Percentiles rank a stretch among this genome's conserved stretches.
Evolutionary conservation across 2,329 filamentous ascomycete genomes (phyloP).

Genomic region (Pseudocercospora ulei): DNA sequence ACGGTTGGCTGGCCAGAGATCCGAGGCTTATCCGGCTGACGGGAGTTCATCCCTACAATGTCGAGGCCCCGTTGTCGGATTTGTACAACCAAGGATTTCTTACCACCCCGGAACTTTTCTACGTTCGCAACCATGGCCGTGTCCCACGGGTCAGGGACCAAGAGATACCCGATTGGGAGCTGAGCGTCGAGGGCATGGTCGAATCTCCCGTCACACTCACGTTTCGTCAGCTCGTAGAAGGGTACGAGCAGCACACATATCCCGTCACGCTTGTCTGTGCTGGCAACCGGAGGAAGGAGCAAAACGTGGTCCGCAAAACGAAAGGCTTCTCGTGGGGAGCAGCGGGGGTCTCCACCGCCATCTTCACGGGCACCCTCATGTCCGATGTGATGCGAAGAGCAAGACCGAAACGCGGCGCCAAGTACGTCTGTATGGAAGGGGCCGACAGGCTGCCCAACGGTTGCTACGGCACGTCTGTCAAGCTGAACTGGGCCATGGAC

Average conservation of each 20-base stretch:
- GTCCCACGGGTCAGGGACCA: slow-evolving; percentile 67
- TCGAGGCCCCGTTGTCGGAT: slow-evolving; percentile 69
- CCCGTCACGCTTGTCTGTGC: slow-evolving; percentile 86
- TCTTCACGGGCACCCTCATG: slow-evolving; percentile 77
- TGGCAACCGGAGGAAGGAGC: slow-evolving; percentile 84
- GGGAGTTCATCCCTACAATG: slow-evolving; percentile 83
- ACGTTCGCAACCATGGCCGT: slow-evolving; percentile 79
- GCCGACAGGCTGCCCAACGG: slow-evolving; percentile 80
- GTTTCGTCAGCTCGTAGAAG: slow-evolving; percentile 59
- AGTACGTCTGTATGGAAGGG: slow-evolving; percentile 83
- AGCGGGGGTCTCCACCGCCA: slow-evolving; percentile 72
- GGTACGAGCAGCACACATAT: slow-evolving; percentile 73
- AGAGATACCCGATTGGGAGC: slow-evolving; percentile 68
- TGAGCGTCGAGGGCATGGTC: slow-evolving; percentile 77
- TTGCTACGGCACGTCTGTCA: slow-evolving; percentile 77
- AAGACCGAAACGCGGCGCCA: slow-evolving; percentile 57
- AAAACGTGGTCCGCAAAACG: slow-evolving; percentile 79
- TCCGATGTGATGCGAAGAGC: slow-evolving; percentile 60
- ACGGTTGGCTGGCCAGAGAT: slow-evolving; percentile 70
- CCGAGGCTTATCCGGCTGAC: slow-evolving; percentile 74
- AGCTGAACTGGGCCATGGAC: slow-evolving; percentile 81
- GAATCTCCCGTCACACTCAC: slow-evolving; percentile 63
- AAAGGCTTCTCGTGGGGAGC: slow-evolving; percentile 94
- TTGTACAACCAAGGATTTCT: slow-evolving; percentile 75
- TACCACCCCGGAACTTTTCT: slow-evolving; percentile 79